Evolutionary conservation across 1,284 basidiomycete species (phyloP).

Genomic region (Sporisorium reilianum): DNA sequence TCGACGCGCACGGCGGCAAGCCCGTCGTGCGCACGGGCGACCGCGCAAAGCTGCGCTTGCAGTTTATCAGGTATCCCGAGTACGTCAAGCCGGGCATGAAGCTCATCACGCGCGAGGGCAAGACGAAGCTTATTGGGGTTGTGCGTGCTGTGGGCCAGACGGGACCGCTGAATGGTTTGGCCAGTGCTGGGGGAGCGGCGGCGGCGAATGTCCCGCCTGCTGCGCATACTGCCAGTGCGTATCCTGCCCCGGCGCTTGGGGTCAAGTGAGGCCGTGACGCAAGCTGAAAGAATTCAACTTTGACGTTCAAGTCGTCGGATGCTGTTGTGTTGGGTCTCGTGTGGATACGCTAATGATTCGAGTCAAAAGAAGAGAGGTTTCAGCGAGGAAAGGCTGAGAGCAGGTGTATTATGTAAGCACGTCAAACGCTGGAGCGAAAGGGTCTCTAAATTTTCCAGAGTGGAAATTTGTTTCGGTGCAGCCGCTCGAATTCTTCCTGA

Average conservation of each 20-base stretch:
- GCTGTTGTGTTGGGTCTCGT: background rate
- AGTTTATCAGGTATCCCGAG: conserved; percentile 63
- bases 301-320: background rate
- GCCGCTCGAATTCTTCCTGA: conserved; percentile 5
- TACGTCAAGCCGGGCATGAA: conserved; percentile 66
- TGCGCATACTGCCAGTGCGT: conserved; percentile 12
- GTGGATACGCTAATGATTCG: no score
- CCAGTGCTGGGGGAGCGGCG: background rate
- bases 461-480: conserved; percentile 27
- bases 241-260: conserved; percentile 32
- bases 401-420: conserved; percentile 30
- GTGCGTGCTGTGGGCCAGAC: conserved; percentile 57
- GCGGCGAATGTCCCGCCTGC: conserved; percentile 27
- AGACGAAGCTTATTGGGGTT: conserved; percentile 66
- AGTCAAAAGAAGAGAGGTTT: no score
- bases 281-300: background rate
- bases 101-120: conserved; percentile 65
- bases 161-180: conserved; percentile 32
- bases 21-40: conserved; percentile 67
- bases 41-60: conserved; percentile 61
- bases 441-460: conserved; percentile 23
- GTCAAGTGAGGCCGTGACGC: conserved; percentile 20
- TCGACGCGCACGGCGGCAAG: conserved; percentile 38
- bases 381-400: no score
- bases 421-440: conserved; percentile 12